Evolutionary conservation across 805 yeast genomes (phyloP).

Genomic region (Blastobotrys peoriensis): DNA sequence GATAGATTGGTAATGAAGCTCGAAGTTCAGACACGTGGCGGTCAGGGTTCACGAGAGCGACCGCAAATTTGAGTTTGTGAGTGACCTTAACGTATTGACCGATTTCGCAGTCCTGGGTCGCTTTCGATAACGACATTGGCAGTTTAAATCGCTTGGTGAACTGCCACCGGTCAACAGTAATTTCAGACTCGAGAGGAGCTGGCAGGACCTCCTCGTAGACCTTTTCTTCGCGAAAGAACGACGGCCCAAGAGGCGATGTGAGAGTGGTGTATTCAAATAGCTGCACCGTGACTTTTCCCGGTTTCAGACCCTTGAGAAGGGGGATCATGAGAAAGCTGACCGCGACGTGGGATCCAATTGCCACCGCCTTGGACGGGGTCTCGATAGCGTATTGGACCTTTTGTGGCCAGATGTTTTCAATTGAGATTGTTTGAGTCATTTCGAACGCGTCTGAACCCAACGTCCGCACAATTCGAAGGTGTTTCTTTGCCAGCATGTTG

Average conservation of each 20-base stretch:
- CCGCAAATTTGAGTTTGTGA: conserved; percentile 78
- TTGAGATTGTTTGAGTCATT: conserved; percentile 83
- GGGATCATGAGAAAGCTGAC: conserved; percentile 72
- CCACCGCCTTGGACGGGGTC: conserved; percentile 81
- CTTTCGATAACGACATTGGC: conserved; percentile 66
- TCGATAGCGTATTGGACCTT: conserved; percentile 87
- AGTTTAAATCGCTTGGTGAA: conserved; percentile 51
- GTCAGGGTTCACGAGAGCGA: conserved; percentile 77
- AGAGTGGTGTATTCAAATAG: conserved; percentile 62
- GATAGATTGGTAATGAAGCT: conserved; percentile 76
- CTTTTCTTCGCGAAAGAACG: conserved; percentile 56
- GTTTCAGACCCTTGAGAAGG: conserved; percentile 65
- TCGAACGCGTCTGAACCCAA: conserved; percentile 83
- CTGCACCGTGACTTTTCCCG: conserved; percentile 67
- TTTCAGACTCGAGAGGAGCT: conserved; percentile 36
- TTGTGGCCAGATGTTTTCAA: conserved; percentile 92
- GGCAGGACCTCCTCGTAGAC: conserved; percentile 47
- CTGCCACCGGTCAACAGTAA: conserved; percentile 65
- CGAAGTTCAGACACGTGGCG: conserved; percentile 90
- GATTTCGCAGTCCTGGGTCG: conserved; percentile 85
- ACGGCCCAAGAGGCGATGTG: conserved; percentile 51
- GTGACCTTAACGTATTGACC: conserved; percentile 67
- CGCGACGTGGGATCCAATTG: conserved; percentile 77
- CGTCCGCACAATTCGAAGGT: conserved; percentile 77
- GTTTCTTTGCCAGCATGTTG: conserved; percentile 60